phyloP scores from a whole-genome alignment of 108 stramenopile species.

The Nitzschia sp. region DNA sequence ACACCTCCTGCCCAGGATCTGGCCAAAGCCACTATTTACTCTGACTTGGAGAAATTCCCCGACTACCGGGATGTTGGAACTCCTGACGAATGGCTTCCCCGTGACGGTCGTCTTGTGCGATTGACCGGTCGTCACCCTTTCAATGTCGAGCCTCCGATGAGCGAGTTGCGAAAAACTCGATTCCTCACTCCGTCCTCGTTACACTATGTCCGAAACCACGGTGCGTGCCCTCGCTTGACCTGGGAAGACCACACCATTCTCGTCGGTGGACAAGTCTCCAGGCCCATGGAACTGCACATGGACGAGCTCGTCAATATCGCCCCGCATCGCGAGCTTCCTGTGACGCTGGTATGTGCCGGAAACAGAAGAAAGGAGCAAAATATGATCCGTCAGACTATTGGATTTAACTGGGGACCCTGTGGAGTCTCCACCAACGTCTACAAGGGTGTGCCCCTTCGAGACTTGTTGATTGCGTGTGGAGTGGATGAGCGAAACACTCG shows the following conservation, averaged over 20 bases:
- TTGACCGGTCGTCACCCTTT: conserved; percentile 97
- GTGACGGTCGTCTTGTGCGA: conserved; percentile 89
- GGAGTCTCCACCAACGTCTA: conserved; percentile 93
- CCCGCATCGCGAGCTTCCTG: conserved; percentile 80
- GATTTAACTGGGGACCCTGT: conserved; percentile 96
- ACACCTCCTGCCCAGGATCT: conserved; percentile 51
- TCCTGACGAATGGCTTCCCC: conserved; percentile 89
- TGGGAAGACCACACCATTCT: conserved; percentile 82
- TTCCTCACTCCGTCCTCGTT: conserved; percentile 86
- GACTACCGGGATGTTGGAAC: conserved; percentile 84
- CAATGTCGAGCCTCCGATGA: conserved; percentile 96
- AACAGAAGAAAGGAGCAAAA: conserved; percentile 99
- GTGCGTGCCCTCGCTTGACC: conserved; percentile 76
- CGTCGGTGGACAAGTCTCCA: conserved; percentile 58
- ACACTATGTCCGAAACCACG: conserved; percentile 91
- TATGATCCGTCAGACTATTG: conserved; percentile 95
- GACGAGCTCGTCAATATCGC: conserved; percentile 69
- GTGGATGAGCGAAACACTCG: conserved; percentile 78
- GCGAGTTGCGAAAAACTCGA: conserved; percentile 57
- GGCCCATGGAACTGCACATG: conserved; percentile 77
- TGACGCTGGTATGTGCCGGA: conserved; percentile 96
- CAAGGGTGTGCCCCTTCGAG: conserved; percentile 90
- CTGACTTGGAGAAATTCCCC: conserved; percentile 52
- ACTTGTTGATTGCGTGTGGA: conserved; percentile 82
- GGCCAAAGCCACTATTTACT: conserved; percentile 50